Evolutionary conservation across 192 early-diverging fungal genomes (phyloP).

Genomic region (Bifiguratus adelaidae): DNA sequence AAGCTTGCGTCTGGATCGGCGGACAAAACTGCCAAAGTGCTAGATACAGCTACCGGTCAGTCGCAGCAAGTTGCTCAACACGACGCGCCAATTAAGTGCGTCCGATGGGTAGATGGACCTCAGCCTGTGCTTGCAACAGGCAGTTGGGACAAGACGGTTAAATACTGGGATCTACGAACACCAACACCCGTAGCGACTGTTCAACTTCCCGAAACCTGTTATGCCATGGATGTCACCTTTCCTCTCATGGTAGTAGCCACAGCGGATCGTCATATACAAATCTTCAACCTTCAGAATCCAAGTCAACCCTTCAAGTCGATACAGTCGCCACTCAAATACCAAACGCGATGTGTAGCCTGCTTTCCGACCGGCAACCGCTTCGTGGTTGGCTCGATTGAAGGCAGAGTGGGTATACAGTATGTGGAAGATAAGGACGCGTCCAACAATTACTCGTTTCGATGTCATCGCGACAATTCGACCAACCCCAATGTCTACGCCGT

Average conservation of each 20-base stretch:
- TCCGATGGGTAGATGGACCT: constrained; percentile 63
- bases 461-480: constrained; percentile 81
- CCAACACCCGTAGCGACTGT: constrained; percentile 65
- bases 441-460: constrained; percentile 85
- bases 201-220: constrained; percentile 76
- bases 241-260: constrained; percentile 83
- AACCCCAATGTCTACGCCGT: constrained; percentile 55
- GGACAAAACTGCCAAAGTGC: constrained; percentile 79
- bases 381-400: constrained; percentile 90
- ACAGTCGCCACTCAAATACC: constrained; percentile 68
- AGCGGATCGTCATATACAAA: constrained; percentile 73
- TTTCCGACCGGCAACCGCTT: constrained; percentile 72
- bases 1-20: constrained; percentile 83
- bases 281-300: constrained; percentile 79
- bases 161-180: constrained; percentile 92
- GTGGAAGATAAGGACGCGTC: constrained; percentile 83
- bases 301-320: constrained; percentile 38
- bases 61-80: constrained; percentile 78
- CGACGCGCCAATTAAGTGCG: constrained; percentile 78
- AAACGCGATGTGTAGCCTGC: constrained; percentile 74
- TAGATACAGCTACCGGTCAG: constrained; percentile 78
- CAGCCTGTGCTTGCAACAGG: constrained; percentile 67
- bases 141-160: constrained; percentile 93
- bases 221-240: constrained; percentile 76
- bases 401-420: constrained; percentile 88